Conservation (phyloP, 2,329 filamentous ascomycete species). For the Zymoseptoria crescenta region DNA sequence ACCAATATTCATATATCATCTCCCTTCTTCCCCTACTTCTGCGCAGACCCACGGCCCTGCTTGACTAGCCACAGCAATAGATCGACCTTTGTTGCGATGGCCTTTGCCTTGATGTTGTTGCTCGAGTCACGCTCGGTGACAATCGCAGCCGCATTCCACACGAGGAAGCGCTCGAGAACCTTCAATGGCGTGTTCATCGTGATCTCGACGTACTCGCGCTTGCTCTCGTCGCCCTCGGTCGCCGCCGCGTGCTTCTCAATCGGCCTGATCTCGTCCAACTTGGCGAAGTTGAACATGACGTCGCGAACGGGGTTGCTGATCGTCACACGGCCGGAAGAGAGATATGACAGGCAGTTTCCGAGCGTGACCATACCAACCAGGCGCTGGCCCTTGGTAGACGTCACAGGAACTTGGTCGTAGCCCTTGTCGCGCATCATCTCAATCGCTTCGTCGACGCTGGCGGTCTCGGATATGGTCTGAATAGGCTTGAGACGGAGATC, state of each 20-base stretch:
- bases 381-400: conserved; percentile 55
- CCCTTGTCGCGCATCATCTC: conserved; percentile 98
- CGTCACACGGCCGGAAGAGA: conserved; percentile 73
- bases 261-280: conserved; percentile 82
- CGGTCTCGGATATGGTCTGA: conserved; percentile 67
- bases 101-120: conserved; percentile 62
- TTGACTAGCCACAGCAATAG: conserved; percentile 86
- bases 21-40: background rate
- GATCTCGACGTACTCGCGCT: conserved; percentile 81
- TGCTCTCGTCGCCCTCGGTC: conserved; percentile 34
- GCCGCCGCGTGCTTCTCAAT: conserved; percentile 60
- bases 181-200: conserved; percentile 80
- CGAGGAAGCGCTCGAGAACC: conserved; percentile 83
- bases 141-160: conserved; percentile 95
- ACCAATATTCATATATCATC: background rate
- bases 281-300: conserved; percentile 95
- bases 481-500: conserved; percentile 87
- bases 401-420: conserved; percentile 94
- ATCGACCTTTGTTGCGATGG: conserved; percentile 94
- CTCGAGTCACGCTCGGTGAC: conserved; percentile 68
- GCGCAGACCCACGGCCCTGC: conserved; percentile 33
- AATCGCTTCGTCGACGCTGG: conserved; percentile 75
- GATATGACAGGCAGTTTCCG: conserved; percentile 85
- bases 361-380: conserved; percentile 91
- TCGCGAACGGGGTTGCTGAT: conserved; percentile 67